Evolutionary conservation across 331 rosid genomes (phyloP), one percentile per base, ranked within the genome.

Genomic region (Spiraea crenata): DNA sequence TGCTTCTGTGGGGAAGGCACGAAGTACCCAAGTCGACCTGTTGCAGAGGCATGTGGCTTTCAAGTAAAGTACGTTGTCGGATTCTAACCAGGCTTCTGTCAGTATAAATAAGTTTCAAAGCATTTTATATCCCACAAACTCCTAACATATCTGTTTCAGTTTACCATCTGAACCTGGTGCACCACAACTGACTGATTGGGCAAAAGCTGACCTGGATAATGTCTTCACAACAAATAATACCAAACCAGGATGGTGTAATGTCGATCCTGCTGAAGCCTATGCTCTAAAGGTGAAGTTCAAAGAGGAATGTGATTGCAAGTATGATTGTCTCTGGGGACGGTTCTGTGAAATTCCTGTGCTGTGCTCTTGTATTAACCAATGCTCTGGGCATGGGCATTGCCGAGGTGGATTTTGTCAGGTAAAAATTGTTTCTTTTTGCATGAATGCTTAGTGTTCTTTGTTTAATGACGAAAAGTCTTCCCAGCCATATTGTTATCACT

Each of bases 1-100:
- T 92, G 98, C 86, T 92, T 92, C 84, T 92, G 96, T 59, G 98
- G 98, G 58, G 96, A 90, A 81, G 91, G 96, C 73, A 88, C 96
- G 17, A 90, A 85, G 78, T 90, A 92, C 76, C 98, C 98, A 54
- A 74, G 84, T 78, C 95, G 98, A 58, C 98, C 98, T 46, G 74
- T 88, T 67, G 93, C 93, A 31, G 96, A 90, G 86, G 63, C 88
- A 65, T 93, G 99, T 79, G 85, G 91, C 83, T 93, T 93, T 82
- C 87, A 85, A 74, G 49, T 85, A 49, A 77, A 67, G 99, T 93
- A 89, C 75, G 91, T 77, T 62, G 54, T 73, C 77, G 39, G 65
- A 51, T 65, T 76, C 74, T 58, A 71, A 10, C 42, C 41, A 64
- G 25, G 61, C 45, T 81, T 66, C 67, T 16, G 37, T 69, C 56